Conservation (phyloP, 1,284 basidiomycete genomes). For the Cutaneotrichosporon mucoides region DNA sequence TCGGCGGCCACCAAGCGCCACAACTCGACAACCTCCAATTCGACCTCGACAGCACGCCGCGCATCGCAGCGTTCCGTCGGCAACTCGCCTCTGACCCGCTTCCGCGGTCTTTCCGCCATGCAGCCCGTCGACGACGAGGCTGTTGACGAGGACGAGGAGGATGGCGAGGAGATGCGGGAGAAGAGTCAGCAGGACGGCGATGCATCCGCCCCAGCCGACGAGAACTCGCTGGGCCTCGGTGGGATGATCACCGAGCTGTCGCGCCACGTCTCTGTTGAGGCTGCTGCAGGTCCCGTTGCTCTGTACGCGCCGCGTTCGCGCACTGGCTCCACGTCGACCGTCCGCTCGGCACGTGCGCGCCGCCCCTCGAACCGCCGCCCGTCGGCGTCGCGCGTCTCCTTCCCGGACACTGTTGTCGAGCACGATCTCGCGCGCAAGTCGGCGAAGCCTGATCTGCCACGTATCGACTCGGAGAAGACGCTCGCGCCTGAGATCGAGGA, state of each 20-base stretch:
- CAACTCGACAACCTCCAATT: neutral
- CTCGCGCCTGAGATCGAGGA: neutral
- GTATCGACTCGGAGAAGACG: conserved; percentile 21
- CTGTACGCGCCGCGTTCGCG: conserved; percentile 13
- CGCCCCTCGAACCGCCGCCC: neutral
- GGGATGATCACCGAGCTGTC: conserved; percentile 14
- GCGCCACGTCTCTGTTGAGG: conserved; percentile 16
- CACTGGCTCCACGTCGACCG: conserved; percentile 6
- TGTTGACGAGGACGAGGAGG: neutral
- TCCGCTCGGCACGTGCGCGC: neutral
- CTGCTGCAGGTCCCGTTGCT: conserved; percentile 8
- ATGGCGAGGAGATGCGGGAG: neutral
- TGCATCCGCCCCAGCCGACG: too few species aligned
- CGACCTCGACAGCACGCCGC: neutral
- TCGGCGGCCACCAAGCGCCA: neutral
- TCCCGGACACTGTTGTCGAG: conserved; percentile 7
- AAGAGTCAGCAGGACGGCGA: too few species aligned
- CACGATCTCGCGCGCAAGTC: conserved; percentile 1
- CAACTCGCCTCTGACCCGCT: neutral
- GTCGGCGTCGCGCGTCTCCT: neutral
- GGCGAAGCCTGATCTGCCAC: conserved; percentile 6
- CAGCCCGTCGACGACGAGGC: neutral
- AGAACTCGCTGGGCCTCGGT: neutral
- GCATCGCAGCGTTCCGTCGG: neutral
- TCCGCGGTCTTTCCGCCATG: neutral